Evolutionary conservation across 2,329 filamentous ascomycete species (phyloP).

Genomic region (Fusarium pininemorale): DNA sequence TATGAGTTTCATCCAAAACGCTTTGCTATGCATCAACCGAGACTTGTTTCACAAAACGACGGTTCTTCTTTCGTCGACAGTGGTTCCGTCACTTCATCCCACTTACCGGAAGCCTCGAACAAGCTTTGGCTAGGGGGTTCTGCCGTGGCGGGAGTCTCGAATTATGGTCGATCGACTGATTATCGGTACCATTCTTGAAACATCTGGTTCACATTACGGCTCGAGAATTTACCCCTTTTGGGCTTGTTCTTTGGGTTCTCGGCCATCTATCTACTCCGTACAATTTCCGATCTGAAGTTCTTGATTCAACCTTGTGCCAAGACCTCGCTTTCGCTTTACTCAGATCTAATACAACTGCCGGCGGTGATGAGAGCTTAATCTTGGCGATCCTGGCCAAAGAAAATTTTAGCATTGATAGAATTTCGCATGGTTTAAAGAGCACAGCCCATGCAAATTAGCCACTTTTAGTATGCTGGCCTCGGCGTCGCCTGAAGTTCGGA

Average conservation of each 20-base stretch:
- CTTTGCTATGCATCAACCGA: conserved; percentile 20
- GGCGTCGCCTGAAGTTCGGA: neutral
- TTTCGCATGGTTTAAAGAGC: neutral
- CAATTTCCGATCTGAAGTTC: neutral
- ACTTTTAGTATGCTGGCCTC: neutral
- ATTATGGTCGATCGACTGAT: conserved; percentile 10
- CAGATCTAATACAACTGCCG: neutral
- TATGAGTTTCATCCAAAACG: conserved; percentile 3
- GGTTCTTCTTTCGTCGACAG: neutral
- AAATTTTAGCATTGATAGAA: neutral
- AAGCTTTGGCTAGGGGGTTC: conserved; percentile 13
- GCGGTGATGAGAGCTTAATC: neutral
- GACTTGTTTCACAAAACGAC: conserved; percentile 28
- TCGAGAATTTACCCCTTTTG: neutral
- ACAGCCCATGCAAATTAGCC: conserved; percentile 7
- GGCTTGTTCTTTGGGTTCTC: neutral
- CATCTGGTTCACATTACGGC: neutral
- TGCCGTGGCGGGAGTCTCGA: conserved; percentile 23
- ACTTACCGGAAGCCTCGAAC: conserved; percentile 22
- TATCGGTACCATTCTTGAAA: conserved; percentile 13
- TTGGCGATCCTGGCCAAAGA: neutral
- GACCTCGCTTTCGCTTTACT: neutral
- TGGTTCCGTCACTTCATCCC: neutral
- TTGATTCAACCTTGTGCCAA: conserved; percentile 1
- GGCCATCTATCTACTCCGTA: neutral